Conservation (phyloP, 768 basidiomycete species). For the Calocybe indica region DNA sequence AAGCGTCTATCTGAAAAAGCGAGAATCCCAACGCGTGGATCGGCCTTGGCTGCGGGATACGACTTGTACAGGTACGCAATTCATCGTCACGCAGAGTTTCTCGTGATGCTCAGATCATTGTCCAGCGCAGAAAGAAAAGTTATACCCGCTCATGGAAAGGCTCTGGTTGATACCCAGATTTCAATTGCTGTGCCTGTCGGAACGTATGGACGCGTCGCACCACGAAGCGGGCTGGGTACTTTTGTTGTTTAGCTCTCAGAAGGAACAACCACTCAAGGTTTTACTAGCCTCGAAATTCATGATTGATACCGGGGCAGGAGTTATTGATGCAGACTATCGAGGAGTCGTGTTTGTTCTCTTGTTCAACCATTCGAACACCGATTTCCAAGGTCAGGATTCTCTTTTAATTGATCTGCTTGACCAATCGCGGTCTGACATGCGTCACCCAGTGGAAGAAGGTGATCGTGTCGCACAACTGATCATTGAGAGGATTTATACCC, state of each 20-base stretch:
- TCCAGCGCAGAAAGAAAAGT: constrained; percentile 76
- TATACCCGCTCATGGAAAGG: constrained; percentile 88
- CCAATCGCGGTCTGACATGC: background rate
- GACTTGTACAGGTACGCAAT: constrained; percentile 81
- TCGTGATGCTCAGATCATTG: constrained; percentile 2
- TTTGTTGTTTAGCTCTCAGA: constrained; percentile 4
- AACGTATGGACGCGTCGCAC: constrained; percentile 95
- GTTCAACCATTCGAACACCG: constrained; percentile 87
- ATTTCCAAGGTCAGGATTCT: constrained; percentile 66
- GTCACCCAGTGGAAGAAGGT: constrained; percentile 70
- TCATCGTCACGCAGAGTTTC: background rate
- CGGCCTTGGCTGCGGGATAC: constrained; percentile 84
- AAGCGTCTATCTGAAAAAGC: constrained; percentile 83
- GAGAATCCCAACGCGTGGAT: constrained; percentile 81
- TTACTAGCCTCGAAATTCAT: constrained; percentile 86
- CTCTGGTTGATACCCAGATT: constrained; percentile 84
- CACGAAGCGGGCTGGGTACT: constrained; percentile 90
- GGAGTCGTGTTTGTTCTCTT: constrained; percentile 87
- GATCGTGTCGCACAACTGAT: constrained; percentile 97
- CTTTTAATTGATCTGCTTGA: background rate
- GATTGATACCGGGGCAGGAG: constrained; percentile 97
- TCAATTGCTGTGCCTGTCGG: constrained; percentile 92
- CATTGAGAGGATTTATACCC: constrained; percentile 83
- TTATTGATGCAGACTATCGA: constrained; percentile 95
- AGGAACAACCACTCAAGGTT: background rate